A percentile compares a stretch with the other conserved stretches of the same genome.
phyloP scores from a whole-genome alignment of 345 rosid species.

The Pugionium dolabratum region DNA sequence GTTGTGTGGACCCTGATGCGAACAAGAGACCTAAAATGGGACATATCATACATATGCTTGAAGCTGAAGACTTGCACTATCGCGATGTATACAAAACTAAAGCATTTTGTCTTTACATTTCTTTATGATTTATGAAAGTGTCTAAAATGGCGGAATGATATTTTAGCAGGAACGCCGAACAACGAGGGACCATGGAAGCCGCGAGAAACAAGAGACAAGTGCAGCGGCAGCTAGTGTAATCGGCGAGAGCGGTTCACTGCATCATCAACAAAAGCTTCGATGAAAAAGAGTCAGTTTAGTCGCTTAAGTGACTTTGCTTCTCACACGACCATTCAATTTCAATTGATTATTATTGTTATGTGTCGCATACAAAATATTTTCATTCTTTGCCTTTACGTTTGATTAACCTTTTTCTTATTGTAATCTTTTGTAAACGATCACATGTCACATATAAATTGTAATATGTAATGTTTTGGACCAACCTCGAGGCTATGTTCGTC shows the following conservation, averaged over 20 bases:
- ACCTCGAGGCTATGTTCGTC: conserved; percentile 26
- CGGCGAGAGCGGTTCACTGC: conserved; percentile 35
- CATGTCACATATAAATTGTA: conserved; percentile 9
- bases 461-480: conserved; percentile 30
- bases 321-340: conserved; percentile 19
- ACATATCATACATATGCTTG: conserved; percentile 87
- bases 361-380: conserved; percentile 15
- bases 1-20: conserved; percentile 85
- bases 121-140: neutral
- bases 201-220: conserved; percentile 30
- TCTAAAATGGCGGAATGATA: conserved; percentile 1
- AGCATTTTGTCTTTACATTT: neutral
- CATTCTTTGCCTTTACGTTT: conserved; percentile 35
- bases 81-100: conserved; percentile 46
- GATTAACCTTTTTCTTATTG: conserved; percentile 25
- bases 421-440: conserved; percentile 30
- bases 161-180: conserved; percentile 38
- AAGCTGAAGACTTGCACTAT: conserved; percentile 73
- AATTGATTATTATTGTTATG: conserved; percentile 8
- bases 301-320: conserved; percentile 24
- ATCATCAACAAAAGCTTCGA: conserved; percentile 34
- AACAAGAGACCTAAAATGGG: conserved; percentile 83
- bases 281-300: conserved; percentile 12
- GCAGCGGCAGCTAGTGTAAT: conserved; percentile 6
- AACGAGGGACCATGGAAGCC: conserved; percentile 36